phyloP scores from a whole-genome alignment of 208 protist species.

The Borovskyia barvae region DNA sequence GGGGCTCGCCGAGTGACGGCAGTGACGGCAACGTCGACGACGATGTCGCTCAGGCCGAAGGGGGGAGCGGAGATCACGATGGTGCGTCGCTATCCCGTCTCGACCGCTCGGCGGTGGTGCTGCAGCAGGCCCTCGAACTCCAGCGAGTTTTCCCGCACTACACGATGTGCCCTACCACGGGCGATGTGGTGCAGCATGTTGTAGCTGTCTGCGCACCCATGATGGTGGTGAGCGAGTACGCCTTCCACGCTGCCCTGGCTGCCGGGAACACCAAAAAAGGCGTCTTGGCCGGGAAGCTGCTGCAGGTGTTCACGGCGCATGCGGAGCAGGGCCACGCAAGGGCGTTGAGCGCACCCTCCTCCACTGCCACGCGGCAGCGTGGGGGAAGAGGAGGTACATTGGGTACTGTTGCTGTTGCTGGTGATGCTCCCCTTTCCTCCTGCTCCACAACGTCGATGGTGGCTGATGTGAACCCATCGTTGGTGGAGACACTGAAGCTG shows the following conservation, averaged over 20 bases:
- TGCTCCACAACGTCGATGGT: background rate
- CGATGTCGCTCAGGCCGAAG: background rate
- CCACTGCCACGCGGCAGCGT: background rate
- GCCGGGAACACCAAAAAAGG: constrained; percentile 50
- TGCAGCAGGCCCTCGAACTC: constrained; percentile 32
- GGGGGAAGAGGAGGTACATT: too few relatives aligned
- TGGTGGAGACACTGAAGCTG: constrained; percentile 33
- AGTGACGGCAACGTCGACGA: background rate
- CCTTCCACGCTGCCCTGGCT: constrained; percentile 37
- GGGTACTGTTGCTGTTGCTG: too few relatives aligned
- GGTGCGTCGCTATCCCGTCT: background rate
- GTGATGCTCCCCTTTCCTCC: background rate
- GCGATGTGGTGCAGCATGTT: constrained; percentile 41
- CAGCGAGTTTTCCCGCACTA: constrained; percentile 29
- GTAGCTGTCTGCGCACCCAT: constrained; percentile 49
- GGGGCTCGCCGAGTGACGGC: too few relatives aligned
- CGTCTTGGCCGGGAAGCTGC: constrained; percentile 25
- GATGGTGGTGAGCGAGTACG: constrained; percentile 38
- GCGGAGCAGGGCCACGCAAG: constrained; percentile 11
- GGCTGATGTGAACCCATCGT: constrained; percentile 3
- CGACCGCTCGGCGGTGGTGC: background rate
- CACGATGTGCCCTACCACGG: constrained; percentile 21
- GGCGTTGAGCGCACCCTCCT: background rate
- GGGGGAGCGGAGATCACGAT: background rate
- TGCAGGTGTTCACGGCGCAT: constrained; percentile 24